Evolutionary conservation across 2,329 filamentous ascomycete genomes (phyloP).

Genomic region (Sarocladium brachiariae): DNA sequence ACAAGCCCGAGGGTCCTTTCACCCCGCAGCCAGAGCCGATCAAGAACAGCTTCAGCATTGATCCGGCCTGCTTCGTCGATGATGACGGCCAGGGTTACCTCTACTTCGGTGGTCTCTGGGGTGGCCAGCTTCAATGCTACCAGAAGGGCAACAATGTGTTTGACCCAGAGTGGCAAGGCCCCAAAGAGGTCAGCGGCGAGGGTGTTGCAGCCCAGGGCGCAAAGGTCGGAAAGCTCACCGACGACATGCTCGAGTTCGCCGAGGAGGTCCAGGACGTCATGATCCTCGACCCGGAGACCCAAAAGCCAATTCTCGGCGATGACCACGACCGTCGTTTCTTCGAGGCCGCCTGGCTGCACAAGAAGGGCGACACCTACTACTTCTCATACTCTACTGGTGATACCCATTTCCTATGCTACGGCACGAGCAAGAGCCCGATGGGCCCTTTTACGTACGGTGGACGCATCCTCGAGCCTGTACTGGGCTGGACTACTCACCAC

Average conservation of each 20-base stretch:
- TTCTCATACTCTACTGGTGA: constrained; percentile 75
- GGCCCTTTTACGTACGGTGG: constrained; percentile 70
- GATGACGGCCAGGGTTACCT: constrained; percentile 31
- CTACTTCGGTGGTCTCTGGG: constrained; percentile 77
- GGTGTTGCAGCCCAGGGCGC: constrained; percentile 55
- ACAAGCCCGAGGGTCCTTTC: constrained; percentile 64
- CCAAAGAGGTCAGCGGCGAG: constrained; percentile 51
- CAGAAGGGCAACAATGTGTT: constrained; percentile 47
- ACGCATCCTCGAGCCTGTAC: constrained; percentile 65
- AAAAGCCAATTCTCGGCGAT: constrained; percentile 51
- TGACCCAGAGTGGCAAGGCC: constrained; percentile 45
- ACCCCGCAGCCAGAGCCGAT: constrained; percentile 57
- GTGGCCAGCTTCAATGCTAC: constrained; percentile 75
- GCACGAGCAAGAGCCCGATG: constrained; percentile 54
- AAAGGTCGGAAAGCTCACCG: constrained; percentile 56
- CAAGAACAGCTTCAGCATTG: constrained; percentile 65
- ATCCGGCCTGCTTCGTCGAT: constrained; percentile 70
- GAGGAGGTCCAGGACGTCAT: constrained; percentile 49
- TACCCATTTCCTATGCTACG: constrained; percentile 68
- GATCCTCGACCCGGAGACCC: constrained; percentile 57
- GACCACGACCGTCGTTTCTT: constrained; percentile 74
- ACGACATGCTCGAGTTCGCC: constrained; percentile 60
- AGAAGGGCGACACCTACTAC: constrained; percentile 62
- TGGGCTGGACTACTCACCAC: constrained; percentile 79
- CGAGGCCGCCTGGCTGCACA: constrained; percentile 76